Conservation (phyloP, 495 filamentous ascomycete species). For the Aspergillus asperescens region DNA sequence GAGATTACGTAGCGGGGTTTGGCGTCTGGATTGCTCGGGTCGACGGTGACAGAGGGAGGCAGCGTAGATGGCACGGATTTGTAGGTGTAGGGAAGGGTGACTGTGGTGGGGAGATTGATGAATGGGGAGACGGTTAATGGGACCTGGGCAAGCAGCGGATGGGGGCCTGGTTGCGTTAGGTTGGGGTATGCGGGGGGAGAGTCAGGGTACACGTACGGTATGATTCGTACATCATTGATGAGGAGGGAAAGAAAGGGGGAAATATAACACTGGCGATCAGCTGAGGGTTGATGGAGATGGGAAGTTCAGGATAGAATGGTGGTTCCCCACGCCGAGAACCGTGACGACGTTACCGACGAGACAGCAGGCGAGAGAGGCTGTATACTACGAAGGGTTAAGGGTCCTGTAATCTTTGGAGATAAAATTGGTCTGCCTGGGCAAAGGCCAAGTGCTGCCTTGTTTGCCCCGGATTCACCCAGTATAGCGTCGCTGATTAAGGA, state of each 20-base stretch:
- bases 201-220: conserved; percentile 32
- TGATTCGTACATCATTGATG: conserved; percentile 40
- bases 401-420: neutral
- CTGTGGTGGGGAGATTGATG: conserved; percentile 81
- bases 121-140: conserved; percentile 92
- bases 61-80: conserved; percentile 79
- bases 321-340: neutral
- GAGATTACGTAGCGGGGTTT: conserved; percentile 70
- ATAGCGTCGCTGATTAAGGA: conserved; percentile 5
- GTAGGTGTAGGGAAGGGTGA: conserved; percentile 94
- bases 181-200: neutral
- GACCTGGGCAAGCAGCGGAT: conserved; percentile 86
- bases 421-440: neutral
- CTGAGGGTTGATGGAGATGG: neutral
- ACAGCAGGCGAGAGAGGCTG: neutral
- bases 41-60: conserved; percentile 66
- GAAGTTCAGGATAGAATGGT: neutral
- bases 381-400: neutral
- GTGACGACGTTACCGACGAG: neutral
- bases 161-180: conserved; percentile 54
- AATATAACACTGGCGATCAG: conserved; percentile 3
- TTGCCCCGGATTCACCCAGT: neutral
- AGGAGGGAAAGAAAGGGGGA: neutral
- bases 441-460: neutral
- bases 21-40: conserved; percentile 34